Percentiles rank a stretch among this genome's conserved stretches.
These are phyloP conservation scores for Diplodia scrobiculata DNA, from an alignment of 2,329 filamentous ascomycete species.

Conservation along the genomic window DNA sequence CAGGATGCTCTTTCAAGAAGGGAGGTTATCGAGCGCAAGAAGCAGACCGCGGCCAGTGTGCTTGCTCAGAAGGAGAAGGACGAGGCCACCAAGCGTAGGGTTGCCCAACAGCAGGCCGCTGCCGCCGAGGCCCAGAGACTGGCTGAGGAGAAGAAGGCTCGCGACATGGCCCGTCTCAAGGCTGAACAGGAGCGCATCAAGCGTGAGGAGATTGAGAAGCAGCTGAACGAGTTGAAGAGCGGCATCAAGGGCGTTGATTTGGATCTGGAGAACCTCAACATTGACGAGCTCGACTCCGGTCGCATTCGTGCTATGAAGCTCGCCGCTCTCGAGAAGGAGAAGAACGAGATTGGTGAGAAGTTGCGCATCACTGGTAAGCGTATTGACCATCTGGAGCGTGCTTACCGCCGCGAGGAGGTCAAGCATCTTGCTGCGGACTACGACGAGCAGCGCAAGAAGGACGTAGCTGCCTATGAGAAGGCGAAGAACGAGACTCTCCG, in stretches of 20 bases:
- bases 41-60: slow-evolving; percentile 88
- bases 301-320: slow-evolving; percentile 93
- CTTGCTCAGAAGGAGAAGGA: slow-evolving; percentile 89
- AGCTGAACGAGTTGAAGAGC: slow-evolving; percentile 92
- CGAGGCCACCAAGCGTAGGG: slow-evolving; percentile 82
- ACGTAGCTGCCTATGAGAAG: slow-evolving; percentile 77
- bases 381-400: slow-evolving; percentile 94
- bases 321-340: slow-evolving; percentile 93
- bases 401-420: slow-evolving; percentile 90
- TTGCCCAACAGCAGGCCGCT: slow-evolving; percentile 82
- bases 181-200: slow-evolving; percentile 48
- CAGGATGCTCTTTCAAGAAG: slow-evolving; percentile 80
- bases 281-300: slow-evolving; percentile 61
- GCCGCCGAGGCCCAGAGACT: slow-evolving; percentile 88
- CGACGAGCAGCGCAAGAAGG: slow-evolving; percentile 74
- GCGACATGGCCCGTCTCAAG: slow-evolving; percentile 86
- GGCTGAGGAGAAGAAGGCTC: slow-evolving; percentile 87
- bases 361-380: slow-evolving; percentile 91
- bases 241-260: slow-evolving; percentile 84
- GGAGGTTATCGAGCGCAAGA: slow-evolving; percentile 92
- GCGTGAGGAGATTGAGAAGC: slow-evolving; percentile 67
- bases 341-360: slow-evolving; percentile 91
- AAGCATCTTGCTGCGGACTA: slow-evolving; percentile 91
- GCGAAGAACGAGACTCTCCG: slow-evolving; percentile 74
- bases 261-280: slow-evolving; percentile 84